These are phyloP conservation scores for Teunomyces tritomae DNA, from an alignment of 805 yeast genomes.

Conservation along the genomic window DNA sequence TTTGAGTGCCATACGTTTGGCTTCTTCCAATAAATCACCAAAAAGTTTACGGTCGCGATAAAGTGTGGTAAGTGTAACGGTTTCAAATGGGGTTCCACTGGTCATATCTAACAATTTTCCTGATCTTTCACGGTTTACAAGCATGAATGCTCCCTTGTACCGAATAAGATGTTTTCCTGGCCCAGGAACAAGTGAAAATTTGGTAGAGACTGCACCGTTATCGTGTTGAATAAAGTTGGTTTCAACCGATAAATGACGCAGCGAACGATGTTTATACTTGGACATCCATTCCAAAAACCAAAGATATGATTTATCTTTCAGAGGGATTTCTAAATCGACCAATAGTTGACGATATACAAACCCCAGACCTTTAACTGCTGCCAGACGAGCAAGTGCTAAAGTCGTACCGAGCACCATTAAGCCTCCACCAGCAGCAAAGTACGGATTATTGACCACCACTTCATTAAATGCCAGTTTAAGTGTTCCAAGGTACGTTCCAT, in stretches of 20 bases:
- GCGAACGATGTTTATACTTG: constrained; percentile 65
- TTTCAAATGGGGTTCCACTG: constrained; percentile 92
- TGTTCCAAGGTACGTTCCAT: constrained; percentile 37
- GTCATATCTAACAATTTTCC: constrained; percentile 85
- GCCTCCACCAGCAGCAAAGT: constrained; percentile 98
- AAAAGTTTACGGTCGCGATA: constrained; percentile 77
- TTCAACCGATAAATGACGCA: constrained; percentile 87
- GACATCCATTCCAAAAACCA: constrained; percentile 99
- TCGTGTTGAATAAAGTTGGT: constrained; percentile 86
- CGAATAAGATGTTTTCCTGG: constrained; percentile 90
- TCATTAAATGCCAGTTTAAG: constrained; percentile 44
- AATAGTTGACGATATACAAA: constrained; percentile 78
- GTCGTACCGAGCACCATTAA: constrained; percentile 93
- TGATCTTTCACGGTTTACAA: constrained; percentile 86
- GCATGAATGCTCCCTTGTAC: constrained; percentile 84
- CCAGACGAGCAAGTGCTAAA: constrained; percentile 72
- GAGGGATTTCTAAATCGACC: constrained; percentile 90
- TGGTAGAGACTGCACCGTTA: constrained; percentile 86
- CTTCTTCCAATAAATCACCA: constrained; percentile 71
- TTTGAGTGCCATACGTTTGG: constrained; percentile 76
- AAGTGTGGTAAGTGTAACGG: constrained; percentile 88
- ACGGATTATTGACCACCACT: constrained; percentile 74
- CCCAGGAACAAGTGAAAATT: constrained; percentile 91
- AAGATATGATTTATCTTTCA: constrained; percentile 86
- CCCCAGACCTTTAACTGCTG: constrained; percentile 58